These are phyloP conservation scores for Linnemannia hyalina DNA, from an alignment of 192 early-diverging fungal genomes.

Conservation along the genomic window DNA sequence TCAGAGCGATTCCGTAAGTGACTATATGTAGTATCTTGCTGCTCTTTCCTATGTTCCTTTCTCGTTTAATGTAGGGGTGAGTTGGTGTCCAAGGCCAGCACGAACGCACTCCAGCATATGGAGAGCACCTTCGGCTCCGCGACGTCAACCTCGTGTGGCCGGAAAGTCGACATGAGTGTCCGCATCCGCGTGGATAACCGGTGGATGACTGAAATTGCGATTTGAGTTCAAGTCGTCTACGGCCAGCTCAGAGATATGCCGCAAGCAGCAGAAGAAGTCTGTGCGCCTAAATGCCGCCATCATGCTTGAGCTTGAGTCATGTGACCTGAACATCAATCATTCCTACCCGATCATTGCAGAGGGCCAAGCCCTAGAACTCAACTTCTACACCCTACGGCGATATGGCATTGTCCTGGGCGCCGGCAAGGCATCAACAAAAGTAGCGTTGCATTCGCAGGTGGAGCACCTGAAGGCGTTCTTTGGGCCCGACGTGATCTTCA, in stretches of 20 bases:
- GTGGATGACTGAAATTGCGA: slow-evolving; percentile 9
- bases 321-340: not conserved
- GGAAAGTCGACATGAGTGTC: not conserved
- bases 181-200: not conserved
- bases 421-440: not conserved
- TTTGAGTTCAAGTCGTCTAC: slow-evolving; percentile 19
- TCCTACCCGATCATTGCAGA: slow-evolving; percentile 1
- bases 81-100: not conserved
- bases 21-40: too few relatives aligned
- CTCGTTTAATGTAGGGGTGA: not conserved
- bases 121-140: not conserved
- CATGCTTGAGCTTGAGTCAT: slow-evolving; percentile 8
- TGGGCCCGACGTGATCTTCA: not conserved
- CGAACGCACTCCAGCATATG: not conserved
- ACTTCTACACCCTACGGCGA: slow-evolving; percentile 11
- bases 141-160: not conserved
- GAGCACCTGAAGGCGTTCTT: slow-evolving; percentile 1
- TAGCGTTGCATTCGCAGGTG: slow-evolving; percentile 2
- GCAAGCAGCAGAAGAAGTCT: slow-evolving; percentile 16
- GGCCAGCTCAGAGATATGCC: not conserved
- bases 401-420: not conserved
- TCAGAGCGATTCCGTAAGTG: too few relatives aligned
- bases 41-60: too few relatives aligned
- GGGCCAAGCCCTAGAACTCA: slow-evolving; percentile 1
- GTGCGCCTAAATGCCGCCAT: slow-evolving; percentile 16